A percentile compares a stretch with the other conserved stretches of the same genome.
These are phyloP conservation scores for Suhomyces kilbournensis DNA, from an alignment of 805 yeast species.

Conservation along the genomic window DNA sequence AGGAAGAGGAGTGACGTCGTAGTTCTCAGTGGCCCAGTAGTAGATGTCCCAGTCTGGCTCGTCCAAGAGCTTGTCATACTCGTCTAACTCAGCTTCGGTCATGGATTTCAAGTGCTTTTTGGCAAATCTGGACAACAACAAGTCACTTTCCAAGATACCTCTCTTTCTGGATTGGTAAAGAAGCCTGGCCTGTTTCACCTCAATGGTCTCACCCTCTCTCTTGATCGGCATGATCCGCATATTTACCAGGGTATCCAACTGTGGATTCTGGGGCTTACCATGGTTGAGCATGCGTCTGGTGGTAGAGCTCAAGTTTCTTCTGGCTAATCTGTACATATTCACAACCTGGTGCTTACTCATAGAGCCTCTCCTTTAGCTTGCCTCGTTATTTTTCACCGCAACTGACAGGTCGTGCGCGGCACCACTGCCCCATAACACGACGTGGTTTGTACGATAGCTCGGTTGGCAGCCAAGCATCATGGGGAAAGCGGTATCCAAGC, in stretches of 20 bases:
- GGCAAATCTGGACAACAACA: conserved; percentile 82
- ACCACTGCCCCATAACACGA: not conserved
- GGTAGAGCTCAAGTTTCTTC: conserved; percentile 5
- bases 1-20: conserved; percentile 79
- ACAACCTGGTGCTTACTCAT: not conserved
- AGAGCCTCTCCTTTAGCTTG: not conserved
- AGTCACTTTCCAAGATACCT: conserved; percentile 91
- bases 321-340: conserved; percentile 3
- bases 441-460: not conserved
- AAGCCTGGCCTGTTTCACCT: conserved; percentile 79
- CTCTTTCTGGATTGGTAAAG: conserved; percentile 90
- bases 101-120: conserved; percentile 62
- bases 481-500: conserved; percentile 94
- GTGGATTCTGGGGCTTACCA: conserved; percentile 44
- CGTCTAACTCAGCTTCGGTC: conserved; percentile 66
- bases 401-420: not conserved
- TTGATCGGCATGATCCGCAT: conserved; percentile 76
- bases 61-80: conserved; percentile 81
- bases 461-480: conserved; percentile 33
- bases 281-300: conserved; percentile 25
- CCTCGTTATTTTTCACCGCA: not conserved
- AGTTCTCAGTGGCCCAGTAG: conserved; percentile 94
- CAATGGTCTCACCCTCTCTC: conserved; percentile 69
- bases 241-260: conserved; percentile 43
- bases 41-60: conserved; percentile 99